A percentile compares a stretch with the other conserved stretches of the same genome.
Conservation (phyloP, 2,329 filamentous ascomycete genomes). For the Aciculosporium take region DNA sequence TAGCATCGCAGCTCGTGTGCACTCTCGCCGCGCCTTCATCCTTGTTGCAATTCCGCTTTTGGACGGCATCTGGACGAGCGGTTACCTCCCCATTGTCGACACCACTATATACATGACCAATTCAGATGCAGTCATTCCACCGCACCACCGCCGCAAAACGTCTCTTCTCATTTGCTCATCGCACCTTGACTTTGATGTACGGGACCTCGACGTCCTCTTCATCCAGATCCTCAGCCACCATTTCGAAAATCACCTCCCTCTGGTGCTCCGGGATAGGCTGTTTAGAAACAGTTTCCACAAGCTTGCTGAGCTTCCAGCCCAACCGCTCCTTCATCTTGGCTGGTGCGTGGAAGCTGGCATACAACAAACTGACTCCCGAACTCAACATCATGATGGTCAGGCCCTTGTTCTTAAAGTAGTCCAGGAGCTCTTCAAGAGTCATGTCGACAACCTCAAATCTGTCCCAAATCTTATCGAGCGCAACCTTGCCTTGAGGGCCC, state of each 20-base stretch:
- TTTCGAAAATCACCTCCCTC: slow-evolving; percentile 92
- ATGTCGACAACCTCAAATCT: slow-evolving; percentile 84
- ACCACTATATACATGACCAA: neutral
- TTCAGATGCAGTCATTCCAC: neutral
- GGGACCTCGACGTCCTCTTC: slow-evolving; percentile 95
- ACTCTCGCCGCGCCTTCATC: neutral
- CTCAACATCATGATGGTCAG: slow-evolving; percentile 83
- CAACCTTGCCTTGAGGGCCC: slow-evolving; percentile 63
- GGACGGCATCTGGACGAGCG: too few relatives aligned
- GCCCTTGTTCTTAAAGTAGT: slow-evolving; percentile 67
- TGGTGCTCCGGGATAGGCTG: slow-evolving; percentile 83
- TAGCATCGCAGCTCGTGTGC: neutral
- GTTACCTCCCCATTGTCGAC: too few relatives aligned
- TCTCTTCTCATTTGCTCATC: slow-evolving; percentile 9
- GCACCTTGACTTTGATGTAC: slow-evolving; percentile 79
- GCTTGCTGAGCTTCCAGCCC: slow-evolving; percentile 69
- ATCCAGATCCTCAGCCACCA: slow-evolving; percentile 75
- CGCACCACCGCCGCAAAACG: slow-evolving; percentile 5
- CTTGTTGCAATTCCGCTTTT: too few relatives aligned
- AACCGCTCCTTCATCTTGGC: slow-evolving; percentile 69
- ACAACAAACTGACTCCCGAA: slow-evolving; percentile 90
- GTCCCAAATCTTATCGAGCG: slow-evolving; percentile 94
- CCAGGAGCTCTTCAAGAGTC: slow-evolving; percentile 69
- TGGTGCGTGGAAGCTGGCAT: slow-evolving; percentile 80
- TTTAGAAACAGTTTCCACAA: slow-evolving; percentile 81